phyloP scores from a whole-genome alignment of 371 early-diverging fungal genomes.

The Chytridiales sp. region DNA sequence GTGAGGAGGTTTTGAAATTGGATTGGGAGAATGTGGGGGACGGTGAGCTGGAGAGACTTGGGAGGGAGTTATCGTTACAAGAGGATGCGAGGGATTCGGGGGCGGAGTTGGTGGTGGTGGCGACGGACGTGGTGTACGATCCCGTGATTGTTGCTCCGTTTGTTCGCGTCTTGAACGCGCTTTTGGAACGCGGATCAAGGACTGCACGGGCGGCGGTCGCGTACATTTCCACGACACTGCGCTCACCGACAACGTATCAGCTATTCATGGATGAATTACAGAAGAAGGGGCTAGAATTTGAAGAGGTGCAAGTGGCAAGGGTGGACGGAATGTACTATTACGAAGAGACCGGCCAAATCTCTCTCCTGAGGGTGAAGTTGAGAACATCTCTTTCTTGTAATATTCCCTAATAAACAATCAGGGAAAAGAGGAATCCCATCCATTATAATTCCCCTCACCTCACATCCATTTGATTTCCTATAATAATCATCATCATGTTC shows the following conservation, averaged over 20 bases:
- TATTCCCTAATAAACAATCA: too few species aligned
- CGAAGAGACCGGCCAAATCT: constrained; percentile 10
- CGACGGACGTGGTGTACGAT: constrained; percentile 43
- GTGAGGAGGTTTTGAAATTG: constrained; percentile 6
- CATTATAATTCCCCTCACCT: too few species aligned
- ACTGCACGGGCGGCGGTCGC: constrained; percentile 22
- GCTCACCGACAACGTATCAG: constrained; percentile 39
- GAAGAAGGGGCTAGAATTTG: neutral
- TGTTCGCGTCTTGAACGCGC: constrained; percentile 34
- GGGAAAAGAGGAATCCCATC: too few species aligned
- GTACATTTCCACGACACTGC: constrained; percentile 37
- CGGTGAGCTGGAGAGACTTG: neutral
- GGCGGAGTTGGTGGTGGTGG: too few species aligned
- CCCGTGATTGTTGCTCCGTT: constrained; percentile 42
- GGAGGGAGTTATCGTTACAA: too few species aligned
- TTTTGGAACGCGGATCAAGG: constrained; percentile 23
- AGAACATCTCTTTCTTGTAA: too few species aligned
- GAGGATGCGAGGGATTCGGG: too few species aligned
- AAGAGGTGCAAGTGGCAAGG: neutral
- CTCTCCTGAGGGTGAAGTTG: too few species aligned
- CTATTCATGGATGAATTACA: constrained; percentile 30
- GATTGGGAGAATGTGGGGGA: constrained; percentile 28
- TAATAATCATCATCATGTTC: too few species aligned
- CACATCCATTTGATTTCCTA: too few species aligned
- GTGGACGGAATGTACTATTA: constrained; percentile 5